phyloP scores from a whole-genome alignment of 2,329 filamentous ascomycete species.

The Aspergillus calidoustus region DNA sequence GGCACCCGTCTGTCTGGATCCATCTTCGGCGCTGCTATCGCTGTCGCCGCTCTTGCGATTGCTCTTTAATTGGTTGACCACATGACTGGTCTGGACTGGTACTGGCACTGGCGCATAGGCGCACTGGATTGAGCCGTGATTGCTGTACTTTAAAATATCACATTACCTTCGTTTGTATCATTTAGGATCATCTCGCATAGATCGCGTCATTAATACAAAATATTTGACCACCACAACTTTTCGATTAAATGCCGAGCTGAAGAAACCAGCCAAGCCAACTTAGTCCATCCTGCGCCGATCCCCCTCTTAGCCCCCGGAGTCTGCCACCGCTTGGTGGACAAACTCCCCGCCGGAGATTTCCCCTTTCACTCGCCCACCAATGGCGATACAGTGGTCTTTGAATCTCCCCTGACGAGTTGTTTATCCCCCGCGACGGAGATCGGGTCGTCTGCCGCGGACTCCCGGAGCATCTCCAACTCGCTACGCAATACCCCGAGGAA shows the following conservation, averaged over 20 bases:
- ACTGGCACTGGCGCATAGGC: neutral
- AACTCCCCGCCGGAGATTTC: conserved; percentile 13
- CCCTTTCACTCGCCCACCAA: conserved; percentile 9
- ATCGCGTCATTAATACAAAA: neutral
- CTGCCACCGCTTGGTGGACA: neutral
- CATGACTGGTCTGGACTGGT: neutral
- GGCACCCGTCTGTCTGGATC: conserved; percentile 24
- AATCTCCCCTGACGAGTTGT: neutral
- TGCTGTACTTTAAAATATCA: neutral
- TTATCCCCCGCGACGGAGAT: neutral
- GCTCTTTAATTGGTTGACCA: conserved; percentile 7
- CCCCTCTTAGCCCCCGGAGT: neutral
- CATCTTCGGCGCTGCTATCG: conserved; percentile 20
- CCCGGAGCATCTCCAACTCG: neutral
- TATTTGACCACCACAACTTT: neutral
- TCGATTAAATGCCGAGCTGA: neutral
- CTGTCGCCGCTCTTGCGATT: conserved; percentile 14
- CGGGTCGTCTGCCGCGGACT: neutral
- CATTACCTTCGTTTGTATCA: neutral
- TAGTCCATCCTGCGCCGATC: neutral
- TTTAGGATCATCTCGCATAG: neutral
- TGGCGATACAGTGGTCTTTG: neutral
- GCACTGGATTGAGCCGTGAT: neutral
- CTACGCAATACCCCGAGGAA: neutral
- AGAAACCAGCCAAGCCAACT: neutral